Evolutionary conservation across 257 asterid species (phyloP), one percentile per base, ranked within the genome.

Genomic region (Plantago major): DNA sequence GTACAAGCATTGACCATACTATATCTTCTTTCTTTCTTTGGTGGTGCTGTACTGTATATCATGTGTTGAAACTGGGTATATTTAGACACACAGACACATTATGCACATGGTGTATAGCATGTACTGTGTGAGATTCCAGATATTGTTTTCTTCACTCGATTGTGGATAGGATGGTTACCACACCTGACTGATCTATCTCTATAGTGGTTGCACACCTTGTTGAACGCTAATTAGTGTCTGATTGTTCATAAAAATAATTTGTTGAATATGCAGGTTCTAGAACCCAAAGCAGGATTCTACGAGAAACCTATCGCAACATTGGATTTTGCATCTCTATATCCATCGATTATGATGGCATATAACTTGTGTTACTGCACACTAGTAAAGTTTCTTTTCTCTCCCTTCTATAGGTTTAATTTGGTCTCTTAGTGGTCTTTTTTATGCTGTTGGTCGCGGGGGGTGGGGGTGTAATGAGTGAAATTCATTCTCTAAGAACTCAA

Each of bases 341-440:
- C 99, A 38, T 92, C 99, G 48, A 89, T 92, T 68, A 92, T 92
- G 97, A 92, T 92, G 99, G 97, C 99, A 66, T 89, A 92, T 78
- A 92, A 92, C 76, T 74, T 92, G 73, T 92, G 99, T 77, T 92
- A 89, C 62, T 92, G 99, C 77, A 84, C 99, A 9, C 78, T 92
- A 89, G 99, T 93, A 80, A 78, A 54, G 9, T 51, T 61, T n/a
- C 30, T 70, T 67, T 62, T 55, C 26, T 64, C 40, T 16, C 37
- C 18, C 45, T 33, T 51, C 46, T 53, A 19, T 56, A 11, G 28
- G 49, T 43, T 38, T 17, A 9, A 16, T 52, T 14, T 17, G 6
- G 49, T 58, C 3, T 18, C 10, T 15, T 56, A 9, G 16, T 68
- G 33, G 18, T 33, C 22, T n/a, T 46, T 42, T 56, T 66, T 11